Conservation (phyloP, 441 rosid genomes). For the Syzygium malaccense region DNA sequence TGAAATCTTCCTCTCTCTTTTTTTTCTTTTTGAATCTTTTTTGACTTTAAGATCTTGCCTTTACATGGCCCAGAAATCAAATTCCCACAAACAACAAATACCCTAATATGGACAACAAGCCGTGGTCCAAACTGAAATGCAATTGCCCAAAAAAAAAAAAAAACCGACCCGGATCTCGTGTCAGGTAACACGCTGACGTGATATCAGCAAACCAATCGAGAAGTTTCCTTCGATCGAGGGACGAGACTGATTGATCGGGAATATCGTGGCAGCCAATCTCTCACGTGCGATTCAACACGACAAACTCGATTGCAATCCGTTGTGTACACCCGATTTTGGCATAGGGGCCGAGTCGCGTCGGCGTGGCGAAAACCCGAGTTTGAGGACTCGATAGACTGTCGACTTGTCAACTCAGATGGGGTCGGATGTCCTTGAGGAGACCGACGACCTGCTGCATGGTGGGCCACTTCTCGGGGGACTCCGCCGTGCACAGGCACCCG, state of each 20-base stretch:
- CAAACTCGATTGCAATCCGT: neutral
- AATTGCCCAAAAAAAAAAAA: neutral
- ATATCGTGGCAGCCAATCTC: no score
- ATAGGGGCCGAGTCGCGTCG: neutral
- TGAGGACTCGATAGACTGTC: neutral
- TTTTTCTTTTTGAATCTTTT: neutral
- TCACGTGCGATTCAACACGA: no score
- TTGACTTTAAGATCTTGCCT: neutral
- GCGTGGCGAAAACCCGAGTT: neutral
- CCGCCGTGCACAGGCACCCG: slow-evolving; percentile 84
- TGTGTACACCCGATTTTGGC: neutral
- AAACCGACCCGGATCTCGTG: fast-evolving
- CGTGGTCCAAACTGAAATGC: neutral
- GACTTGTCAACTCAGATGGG: neutral
- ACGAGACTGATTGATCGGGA: neutral
- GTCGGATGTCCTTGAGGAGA: slow-evolving; percentile 68
- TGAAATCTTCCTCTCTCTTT: neutral
- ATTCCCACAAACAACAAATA: neutral
- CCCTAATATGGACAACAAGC: slow-evolving; percentile 1
- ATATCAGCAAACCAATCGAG: neutral
- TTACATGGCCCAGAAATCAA: neutral
- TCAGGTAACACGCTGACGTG: fast-evolving
- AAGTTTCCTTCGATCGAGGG: neutral
- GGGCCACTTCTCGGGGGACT: slow-evolving; percentile 63
- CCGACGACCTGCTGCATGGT: slow-evolving; percentile 92